Base-by-base conservation (phyloP, 2,329 filamentous ascomycete species). In the Coniochaeta hoffmannii region DNA sequence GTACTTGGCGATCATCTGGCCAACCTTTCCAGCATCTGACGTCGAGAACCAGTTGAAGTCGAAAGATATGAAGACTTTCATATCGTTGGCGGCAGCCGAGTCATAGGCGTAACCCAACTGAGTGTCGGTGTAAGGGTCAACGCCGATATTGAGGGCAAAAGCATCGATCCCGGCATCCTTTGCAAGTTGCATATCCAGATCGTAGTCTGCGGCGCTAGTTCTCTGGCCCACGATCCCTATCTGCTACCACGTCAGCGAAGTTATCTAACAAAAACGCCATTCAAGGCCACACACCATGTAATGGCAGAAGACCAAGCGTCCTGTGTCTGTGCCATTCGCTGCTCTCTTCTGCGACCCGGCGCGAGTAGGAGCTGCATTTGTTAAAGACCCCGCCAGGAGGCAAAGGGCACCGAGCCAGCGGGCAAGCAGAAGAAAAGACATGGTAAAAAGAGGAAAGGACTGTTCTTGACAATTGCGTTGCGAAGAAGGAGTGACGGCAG, bases 21-120 rank as follows among this genome's bases (percentile, higher is more conserved):
- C 77, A 17, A 77, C 72, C 12, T 65, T 67, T 8, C 64, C 65
- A 1, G 71, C 70, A 41, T 76, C 65, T 11, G 62, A 57, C 7
- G 56, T 53, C 10, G 63, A 61, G 30, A 71, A 77, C 72, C 74
- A 75, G 67, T 79, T 78, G 63, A 79, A 81, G 66, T 82, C 79
- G 58, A 82, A 82, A 1, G 78, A 81, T 58, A 82, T 73, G 55
- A 82, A 80, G 14, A 80, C 76, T 55, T 79, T 78, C 71, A 82
- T 78, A 50, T 67, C 69, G 28, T 72, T 71, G 8, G 67, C 68
- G 10, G 71, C 69, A 3, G 78, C 76, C 0, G 76, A 77, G n/a
- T 74, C 65, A 57, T 79, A 81, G 1, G 78, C 78, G 31, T 69
- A 72, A 1, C 61, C 66, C 3, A 81, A 72, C 62, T 80, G 76